Percentiles rank a stretch among this genome's conserved stretches.
These are phyloP conservation scores for Cystofilobasidium macerans DNA, from an alignment of 768 basidiomycete species.

Conservation along the genomic window DNA sequence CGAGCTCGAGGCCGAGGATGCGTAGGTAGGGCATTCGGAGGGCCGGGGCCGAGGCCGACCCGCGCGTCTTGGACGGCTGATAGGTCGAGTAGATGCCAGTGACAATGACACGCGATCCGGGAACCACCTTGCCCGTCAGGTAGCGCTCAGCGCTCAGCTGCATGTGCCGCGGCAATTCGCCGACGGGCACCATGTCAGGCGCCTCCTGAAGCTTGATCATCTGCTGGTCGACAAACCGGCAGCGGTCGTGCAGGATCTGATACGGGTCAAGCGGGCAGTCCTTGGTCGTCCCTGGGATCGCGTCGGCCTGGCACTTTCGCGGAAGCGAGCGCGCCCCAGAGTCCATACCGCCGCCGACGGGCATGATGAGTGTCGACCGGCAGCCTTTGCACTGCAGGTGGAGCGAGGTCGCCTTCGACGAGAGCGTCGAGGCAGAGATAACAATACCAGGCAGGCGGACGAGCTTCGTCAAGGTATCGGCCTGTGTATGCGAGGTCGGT, in stretches of 20 bases:
- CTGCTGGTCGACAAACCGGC: constrained; percentile 89
- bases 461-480: constrained; percentile 87
- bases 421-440: constrained; percentile 87
- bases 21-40: constrained; percentile 90
- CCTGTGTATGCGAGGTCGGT: constrained; percentile 32
- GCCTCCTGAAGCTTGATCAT: constrained; percentile 95
- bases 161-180: constrained; percentile 93
- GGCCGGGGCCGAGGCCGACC: constrained; percentile 62
- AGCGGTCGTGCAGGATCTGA: constrained; percentile 86
- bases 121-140: constrained; percentile 83
- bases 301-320: constrained; percentile 71
- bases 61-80: constrained; percentile 62
- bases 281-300: constrained; percentile 71
- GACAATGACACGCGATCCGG: constrained; percentile 86
- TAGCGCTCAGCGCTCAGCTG: constrained; percentile 80
- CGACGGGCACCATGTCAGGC: constrained; percentile 98
- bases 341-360: constrained; percentile 77
- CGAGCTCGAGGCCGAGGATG: constrained; percentile 79
- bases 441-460: constrained; percentile 96
- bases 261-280: constrained; percentile 95
- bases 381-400: constrained; percentile 89
- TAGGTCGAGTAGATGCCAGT: constrained; percentile 97
- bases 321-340: constrained; percentile 69
- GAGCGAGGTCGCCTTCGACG: constrained; percentile 82
- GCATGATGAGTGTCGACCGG: constrained; percentile 62